Evolutionary conservation across 352 stramenopile species (phyloP), one percentile per base, ranked within the genome.

Genomic region (Thraustotheca clavata): DNA sequence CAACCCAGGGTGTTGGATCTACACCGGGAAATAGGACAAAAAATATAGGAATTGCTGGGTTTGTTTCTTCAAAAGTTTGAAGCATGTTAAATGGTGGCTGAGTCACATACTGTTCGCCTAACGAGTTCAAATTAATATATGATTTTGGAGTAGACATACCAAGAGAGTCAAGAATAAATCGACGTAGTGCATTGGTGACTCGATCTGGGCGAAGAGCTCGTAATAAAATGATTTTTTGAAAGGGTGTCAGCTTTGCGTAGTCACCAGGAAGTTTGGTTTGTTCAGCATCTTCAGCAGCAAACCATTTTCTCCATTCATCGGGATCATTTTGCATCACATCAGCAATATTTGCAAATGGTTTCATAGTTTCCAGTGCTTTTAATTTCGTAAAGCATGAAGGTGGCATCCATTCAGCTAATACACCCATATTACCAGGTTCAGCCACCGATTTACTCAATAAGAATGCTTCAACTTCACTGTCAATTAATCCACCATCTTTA

Each of bases 291-390:
- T 98, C 92, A 0, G 91, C 79, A 34, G 97, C 91, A 74, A 98
- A 99, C 93, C 93, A 99, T 69, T 90, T 88, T 29, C 83, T 70
- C 96, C 96, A 99, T 34, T 98, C 95, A 63, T 99, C 96, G 1
- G 90, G 94, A 49, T 98, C 94, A 49, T 91, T 96, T 69, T 99
- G 96, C 70, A 99, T 97, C 22, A 80, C 87, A 73, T 98, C 95
- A 6, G 93, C 93, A 8, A 99, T 70, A 36, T 87, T 89, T 47
- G 90, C 72, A 63, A 98, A 98, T 24, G 79, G 86, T 59, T 97
- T 97, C 43, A 97, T 77, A 20, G 71, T 76, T 55, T 98, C 93
- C 0, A 98, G 69, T 11, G 92, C 93, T 68, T 98, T 98, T 49
- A 98, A 69, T 60, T 96, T 96, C 6, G 83, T 76, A 91, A 94